Percentiles rank a stretch among this genome's conserved stretches.
phyloP scores from a whole-genome alignment of 169 alveolate species.

The Cryptosporidium ubiquitum region DNA sequence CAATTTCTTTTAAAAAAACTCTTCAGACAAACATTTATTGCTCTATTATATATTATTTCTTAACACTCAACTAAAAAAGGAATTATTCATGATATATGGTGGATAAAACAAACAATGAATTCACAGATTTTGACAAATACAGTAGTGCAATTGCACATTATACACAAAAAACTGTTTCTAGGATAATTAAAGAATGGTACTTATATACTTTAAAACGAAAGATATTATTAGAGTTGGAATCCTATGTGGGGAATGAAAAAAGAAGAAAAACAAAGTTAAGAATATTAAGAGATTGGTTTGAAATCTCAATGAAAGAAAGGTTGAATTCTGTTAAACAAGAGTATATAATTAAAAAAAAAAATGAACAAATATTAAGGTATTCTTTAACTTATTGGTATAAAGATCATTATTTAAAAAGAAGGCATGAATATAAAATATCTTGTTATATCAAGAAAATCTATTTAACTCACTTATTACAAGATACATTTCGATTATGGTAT shows the following conservation, averaged over 20 bases:
- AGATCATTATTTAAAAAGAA: constrained; percentile 23
- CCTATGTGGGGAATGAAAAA: background rate
- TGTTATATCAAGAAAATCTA: background rate
- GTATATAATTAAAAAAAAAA: background rate
- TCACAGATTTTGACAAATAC: constrained; percentile 10
- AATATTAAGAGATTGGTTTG: constrained; percentile 40
- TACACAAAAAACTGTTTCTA: constrained; percentile 42
- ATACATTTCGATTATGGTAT: constrained; percentile 1
- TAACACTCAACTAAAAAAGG: background rate
- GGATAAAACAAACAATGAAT: background rate
- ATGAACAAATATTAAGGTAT: background rate
- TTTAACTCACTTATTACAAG: background rate
- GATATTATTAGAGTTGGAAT: constrained; percentile 19
- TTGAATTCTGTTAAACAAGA: constrained; percentile 14
- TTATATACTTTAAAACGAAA: constrained; percentile 19
- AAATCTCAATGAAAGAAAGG: constrained; percentile 10
- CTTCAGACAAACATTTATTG: no score
- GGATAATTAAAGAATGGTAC: constrained; percentile 60
- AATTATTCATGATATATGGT: background rate
- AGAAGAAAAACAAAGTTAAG: background rate
- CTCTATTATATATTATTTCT: no score
- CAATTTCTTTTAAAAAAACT: no score
- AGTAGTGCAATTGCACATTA: constrained; percentile 52
- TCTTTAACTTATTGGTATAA: constrained; percentile 26
- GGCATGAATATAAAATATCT: background rate